Evolutionary conservation across 768 basidiomycete genomes (phyloP).

Genomic region (Coprinopsis cinerea): DNA sequence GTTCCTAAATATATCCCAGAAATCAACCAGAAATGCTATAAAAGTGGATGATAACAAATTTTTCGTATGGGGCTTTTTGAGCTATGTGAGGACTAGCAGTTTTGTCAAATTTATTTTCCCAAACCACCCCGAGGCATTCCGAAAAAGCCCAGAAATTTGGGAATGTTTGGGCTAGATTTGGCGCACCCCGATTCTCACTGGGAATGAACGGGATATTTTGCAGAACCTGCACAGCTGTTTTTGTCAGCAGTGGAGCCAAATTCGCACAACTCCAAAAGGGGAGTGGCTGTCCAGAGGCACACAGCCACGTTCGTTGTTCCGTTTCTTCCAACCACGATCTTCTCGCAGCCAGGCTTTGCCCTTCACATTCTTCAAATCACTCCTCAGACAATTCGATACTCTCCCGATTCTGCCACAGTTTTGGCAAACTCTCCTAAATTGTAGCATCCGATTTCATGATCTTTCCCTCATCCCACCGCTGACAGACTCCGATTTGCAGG

Average conservation of each 20-base stretch:
- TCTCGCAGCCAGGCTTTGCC: slow-evolving; percentile 4
- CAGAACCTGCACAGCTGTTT: slow-evolving; percentile 26
- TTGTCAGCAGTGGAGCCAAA: slow-evolving; percentile 15
- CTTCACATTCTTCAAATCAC: background rate
- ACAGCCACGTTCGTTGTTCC: slow-evolving; percentile 11
- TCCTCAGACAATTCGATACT: background rate
- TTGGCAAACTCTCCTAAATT: background rate
- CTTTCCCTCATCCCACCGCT: background rate
- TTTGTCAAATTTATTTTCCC: too few species aligned
- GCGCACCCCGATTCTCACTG: too few species aligned
- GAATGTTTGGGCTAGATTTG: too few species aligned
- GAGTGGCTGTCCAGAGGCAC: slow-evolving; percentile 30
- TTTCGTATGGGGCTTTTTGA: too few species aligned
- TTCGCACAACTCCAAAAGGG: slow-evolving; percentile 27
- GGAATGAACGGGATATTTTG: too few species aligned
- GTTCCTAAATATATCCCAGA: too few species aligned
- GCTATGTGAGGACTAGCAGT: too few species aligned
- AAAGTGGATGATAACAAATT: too few species aligned
- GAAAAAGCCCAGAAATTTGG: too few species aligned
- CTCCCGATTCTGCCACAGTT: too few species aligned
- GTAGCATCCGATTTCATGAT: background rate
- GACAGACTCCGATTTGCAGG: slow-evolving; percentile 11
- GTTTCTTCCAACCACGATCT: slow-evolving; percentile 11
- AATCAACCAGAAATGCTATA: too few species aligned
- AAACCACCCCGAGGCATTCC: too few species aligned